Evolutionary conservation across 768 basidiomycete species (phyloP).

Genomic region (Panaeolus cyanescens): DNA sequence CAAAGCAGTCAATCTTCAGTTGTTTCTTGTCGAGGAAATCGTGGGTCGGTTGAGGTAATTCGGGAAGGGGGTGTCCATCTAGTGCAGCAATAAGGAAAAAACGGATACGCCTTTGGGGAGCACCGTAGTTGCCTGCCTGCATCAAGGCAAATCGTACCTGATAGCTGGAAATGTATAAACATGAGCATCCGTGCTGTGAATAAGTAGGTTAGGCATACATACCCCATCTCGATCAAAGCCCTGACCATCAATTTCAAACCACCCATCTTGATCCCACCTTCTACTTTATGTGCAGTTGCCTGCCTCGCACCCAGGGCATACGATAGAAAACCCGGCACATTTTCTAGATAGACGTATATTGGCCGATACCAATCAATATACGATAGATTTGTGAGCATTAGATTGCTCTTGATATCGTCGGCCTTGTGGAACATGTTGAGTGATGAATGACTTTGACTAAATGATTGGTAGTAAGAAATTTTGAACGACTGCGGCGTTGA

Average conservation of each 20-base stretch:
- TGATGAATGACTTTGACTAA: constrained; percentile 71
- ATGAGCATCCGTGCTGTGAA: not conserved
- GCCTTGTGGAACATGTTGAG: constrained; percentile 74
- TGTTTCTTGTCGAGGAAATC: constrained; percentile 43
- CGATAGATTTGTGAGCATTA: constrained; percentile 63
- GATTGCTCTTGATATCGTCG: constrained; percentile 66
- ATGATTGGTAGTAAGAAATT: not conserved
- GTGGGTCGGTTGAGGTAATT: constrained; percentile 58
- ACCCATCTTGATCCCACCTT: constrained; percentile 72
- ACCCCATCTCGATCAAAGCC: constrained; percentile 70
- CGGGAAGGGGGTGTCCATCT: constrained; percentile 43
- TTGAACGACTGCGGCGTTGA: not conserved
- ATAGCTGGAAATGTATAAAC: constrained; percentile 36
- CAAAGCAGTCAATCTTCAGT: constrained; percentile 54
- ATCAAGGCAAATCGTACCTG: constrained; percentile 52
- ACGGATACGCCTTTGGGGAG: constrained; percentile 54
- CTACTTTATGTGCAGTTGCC: constrained; percentile 42
- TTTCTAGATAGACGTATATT: constrained; percentile 48
- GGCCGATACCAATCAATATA: constrained; percentile 50
- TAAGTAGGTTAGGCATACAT: constrained; percentile 11
- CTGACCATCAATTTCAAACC: constrained; percentile 69
- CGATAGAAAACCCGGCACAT: constrained; percentile 52
- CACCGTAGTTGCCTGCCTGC: constrained; percentile 58
- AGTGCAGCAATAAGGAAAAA: constrained; percentile 56
- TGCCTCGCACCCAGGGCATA: constrained; percentile 44